phyloP scores from a whole-genome alignment of 257 asterid species.

The Mitragyna speciosa region DNA sequence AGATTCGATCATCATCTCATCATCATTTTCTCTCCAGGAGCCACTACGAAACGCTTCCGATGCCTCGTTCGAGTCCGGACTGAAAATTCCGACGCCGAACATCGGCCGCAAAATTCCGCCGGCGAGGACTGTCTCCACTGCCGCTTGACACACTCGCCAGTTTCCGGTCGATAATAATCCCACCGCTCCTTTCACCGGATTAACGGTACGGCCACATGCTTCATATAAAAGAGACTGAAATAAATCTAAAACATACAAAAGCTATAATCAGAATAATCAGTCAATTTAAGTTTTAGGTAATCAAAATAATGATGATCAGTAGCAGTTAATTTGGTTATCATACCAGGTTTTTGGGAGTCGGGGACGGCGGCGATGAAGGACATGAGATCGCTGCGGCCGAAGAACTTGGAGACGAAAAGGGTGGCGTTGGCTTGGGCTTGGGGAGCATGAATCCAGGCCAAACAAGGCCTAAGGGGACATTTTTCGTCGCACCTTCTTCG shows the following conservation, averaged over 20 bases:
- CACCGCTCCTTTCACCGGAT: slow-evolving; percentile 88
- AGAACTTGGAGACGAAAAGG: slow-evolving; percentile 86
- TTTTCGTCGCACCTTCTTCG: slow-evolving; percentile 71
- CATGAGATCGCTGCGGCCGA: slow-evolving; percentile 87
- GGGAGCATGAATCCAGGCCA: slow-evolving; percentile 67
- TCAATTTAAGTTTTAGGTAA: not conserved
- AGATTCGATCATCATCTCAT: slow-evolving; percentile 5
- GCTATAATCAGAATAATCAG: no score
- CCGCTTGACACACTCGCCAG: slow-evolving; percentile 72
- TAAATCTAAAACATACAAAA: slow-evolving; percentile 50
- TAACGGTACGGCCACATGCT: slow-evolving; percentile 87
- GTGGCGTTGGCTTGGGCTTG: slow-evolving; percentile 80
- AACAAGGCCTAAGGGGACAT: slow-evolving; percentile 74
- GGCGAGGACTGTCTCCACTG: slow-evolving; percentile 72
- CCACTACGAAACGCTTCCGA: slow-evolving; percentile 17
- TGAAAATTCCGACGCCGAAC: slow-evolving; percentile 20
- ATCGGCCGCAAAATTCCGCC: slow-evolving; percentile 50
- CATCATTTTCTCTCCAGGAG: slow-evolving; percentile 19
- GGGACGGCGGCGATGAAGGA: slow-evolving; percentile 72
- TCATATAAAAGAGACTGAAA: slow-evolving; percentile 78
- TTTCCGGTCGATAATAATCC: slow-evolving; percentile 69
- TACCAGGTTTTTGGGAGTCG: slow-evolving; percentile 60
- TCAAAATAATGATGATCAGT: not conserved
- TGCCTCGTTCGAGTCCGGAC: slow-evolving; percentile 17
- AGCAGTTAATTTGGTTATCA: no score